A percentile compares a stretch with the other conserved stretches of the same genome.
Evolutionary conservation across 495 filamentous ascomycete genomes (phyloP).

Genomic region (Aspergillus saccharolyticus): DNA sequence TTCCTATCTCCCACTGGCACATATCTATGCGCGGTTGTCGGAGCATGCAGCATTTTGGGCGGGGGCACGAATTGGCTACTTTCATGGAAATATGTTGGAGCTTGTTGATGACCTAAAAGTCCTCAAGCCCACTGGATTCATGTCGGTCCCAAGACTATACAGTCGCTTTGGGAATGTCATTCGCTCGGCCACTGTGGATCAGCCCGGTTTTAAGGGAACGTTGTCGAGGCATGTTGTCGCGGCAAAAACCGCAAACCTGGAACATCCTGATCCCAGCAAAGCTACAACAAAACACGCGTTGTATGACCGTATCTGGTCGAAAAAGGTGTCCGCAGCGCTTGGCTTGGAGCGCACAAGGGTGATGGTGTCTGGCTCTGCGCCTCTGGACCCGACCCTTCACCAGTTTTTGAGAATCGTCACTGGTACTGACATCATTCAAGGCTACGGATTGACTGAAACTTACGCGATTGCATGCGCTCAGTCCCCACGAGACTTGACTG

Average conservation of each 20-base stretch:
- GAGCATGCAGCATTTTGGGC: slow-evolving; percentile 72
- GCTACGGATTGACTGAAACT: slow-evolving; percentile 94
- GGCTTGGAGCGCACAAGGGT: slow-evolving; percentile 68
- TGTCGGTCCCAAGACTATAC: slow-evolving; percentile 86
- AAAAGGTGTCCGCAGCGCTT: slow-evolving; percentile 74
- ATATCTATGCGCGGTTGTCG: slow-evolving; percentile 82
- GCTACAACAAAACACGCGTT: slow-evolving; percentile 77
- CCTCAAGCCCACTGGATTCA: slow-evolving; percentile 75
- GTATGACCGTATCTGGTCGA: slow-evolving; percentile 91
- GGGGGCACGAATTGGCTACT: slow-evolving; percentile 81
- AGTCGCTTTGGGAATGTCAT: slow-evolving; percentile 85
- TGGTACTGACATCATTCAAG: slow-evolving; percentile 76
- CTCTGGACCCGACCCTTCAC: slow-evolving; percentile 81
- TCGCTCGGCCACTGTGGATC: slow-evolving; percentile 69
- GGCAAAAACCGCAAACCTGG: slow-evolving; percentile 74
- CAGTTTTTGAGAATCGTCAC: slow-evolving; percentile 82
- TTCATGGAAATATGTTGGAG: slow-evolving; percentile 84
- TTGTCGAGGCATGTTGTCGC: slow-evolving; percentile 74
- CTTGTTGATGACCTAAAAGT: slow-evolving; percentile 89
- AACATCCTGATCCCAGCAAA: slow-evolving; percentile 58
- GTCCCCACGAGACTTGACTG: slow-evolving; percentile 58
- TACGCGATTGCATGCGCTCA: slow-evolving; percentile 76
- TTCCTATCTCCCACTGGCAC: slow-evolving; percentile 91
- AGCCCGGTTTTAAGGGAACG: slow-evolving; percentile 74
- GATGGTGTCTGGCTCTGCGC: slow-evolving; percentile 87